Base-by-base conservation (phyloP, 2,329 filamentous ascomycete genomes). In the Fusarium haematococcum region DNA sequence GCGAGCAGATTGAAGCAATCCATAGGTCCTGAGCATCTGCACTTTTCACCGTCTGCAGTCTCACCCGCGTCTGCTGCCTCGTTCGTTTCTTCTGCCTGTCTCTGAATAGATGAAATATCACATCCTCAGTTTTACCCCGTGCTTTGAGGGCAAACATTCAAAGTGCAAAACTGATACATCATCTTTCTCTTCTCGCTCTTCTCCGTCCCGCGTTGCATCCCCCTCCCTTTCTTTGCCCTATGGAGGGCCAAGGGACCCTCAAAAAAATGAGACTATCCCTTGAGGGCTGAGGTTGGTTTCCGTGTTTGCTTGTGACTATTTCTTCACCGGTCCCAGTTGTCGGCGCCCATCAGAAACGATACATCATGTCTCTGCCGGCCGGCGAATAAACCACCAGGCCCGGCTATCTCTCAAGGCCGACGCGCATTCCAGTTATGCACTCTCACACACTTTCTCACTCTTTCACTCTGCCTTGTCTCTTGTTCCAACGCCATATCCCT, bases 151-250 rank as follows among this genome's bases (percentile, higher is more conserved):
- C 39, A 18, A 66, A 63, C 41, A 52, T 37, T 32, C 14, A 41
- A 63, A 41, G 9, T 11, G 45, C 13, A 54, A 68, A 77, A 56
- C 67, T 75, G 74, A 76, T 74, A 69, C 37, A 67, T 76, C 74
- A 76, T 43, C 52, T 39, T 20, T 58, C 56, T 65, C 64, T 14
- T 69, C 56, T 71, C 70, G 65, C 52, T 74, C 43, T 45, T 60
- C 64, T 58, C 62, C 27, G 48, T 56, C 58, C 65, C 68, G 56
- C 73, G 39, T 68, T 63, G 67, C 52, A 32, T 56, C 30, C 50
- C 27, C 56, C 43, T 72, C 61, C 63, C 63, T 65, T 74, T 37
- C 33, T 41, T 60, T 16, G 37, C 25, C 18, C 43, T 48, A 48
- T 25, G 5, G 48, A 52, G 48, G 48, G 32, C 9, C 25, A 10